Percentiles rank a stretch among this genome's conserved stretches.
Conservation (phyloP, 179 eudicot genomes). For the Nepenthes alata region DNA sequence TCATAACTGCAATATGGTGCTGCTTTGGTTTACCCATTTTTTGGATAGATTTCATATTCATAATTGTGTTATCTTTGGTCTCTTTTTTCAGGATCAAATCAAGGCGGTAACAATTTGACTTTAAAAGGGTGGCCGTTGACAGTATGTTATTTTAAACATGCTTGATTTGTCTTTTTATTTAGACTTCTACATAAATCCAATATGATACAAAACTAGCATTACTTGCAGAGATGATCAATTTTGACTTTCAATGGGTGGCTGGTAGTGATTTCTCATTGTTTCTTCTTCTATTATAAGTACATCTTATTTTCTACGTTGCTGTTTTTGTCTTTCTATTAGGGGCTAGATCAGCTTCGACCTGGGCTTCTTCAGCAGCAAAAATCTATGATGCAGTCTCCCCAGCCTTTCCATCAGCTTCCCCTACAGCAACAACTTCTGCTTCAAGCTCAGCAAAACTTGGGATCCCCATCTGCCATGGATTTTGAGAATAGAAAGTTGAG, state of each 20-base stretch:
- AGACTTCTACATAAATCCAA: not conserved
- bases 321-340: conserved; percentile 11
- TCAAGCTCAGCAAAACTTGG: conserved; percentile 24
- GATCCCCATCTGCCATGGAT: conserved; percentile 25
- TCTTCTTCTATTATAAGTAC: not conserved
- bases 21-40: not conserved
- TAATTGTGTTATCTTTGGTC: not conserved
- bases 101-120: conserved; percentile 36
- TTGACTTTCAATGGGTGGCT: too few species aligned
- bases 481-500: conserved; percentile 25
- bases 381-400: conserved; percentile 32
- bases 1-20: not conserved
- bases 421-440: conserved; percentile 29
- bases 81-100: conserved; percentile 27
- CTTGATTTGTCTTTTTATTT: not conserved
- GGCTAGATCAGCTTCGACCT: conserved; percentile 27
- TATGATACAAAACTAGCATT: too few species aligned
- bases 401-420: conserved; percentile 22
- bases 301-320: not conserved
- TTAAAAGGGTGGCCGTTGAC: conserved; percentile 46
- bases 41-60: not conserved
- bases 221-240: too few species aligned
- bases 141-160: conserved; percentile 17
- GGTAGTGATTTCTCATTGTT: too few species aligned
- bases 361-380: conserved; percentile 29